Evolutionary conservation across 1,284 basidiomycete species (phyloP).

Genomic region (Apiotrichum porosum): DNA sequence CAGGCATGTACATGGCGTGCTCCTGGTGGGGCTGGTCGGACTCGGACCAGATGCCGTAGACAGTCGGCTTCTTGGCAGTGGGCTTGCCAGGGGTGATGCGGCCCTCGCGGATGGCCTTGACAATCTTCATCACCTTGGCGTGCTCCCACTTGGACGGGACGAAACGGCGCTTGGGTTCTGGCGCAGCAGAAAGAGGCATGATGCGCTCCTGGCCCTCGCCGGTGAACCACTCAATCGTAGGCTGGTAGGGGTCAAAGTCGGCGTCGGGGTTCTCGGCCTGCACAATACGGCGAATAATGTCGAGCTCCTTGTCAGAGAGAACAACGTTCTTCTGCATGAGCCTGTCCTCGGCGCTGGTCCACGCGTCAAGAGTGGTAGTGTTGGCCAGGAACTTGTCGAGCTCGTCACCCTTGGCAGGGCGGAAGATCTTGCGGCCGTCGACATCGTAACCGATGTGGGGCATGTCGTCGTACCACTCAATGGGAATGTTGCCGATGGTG

Average conservation of each 20-base stretch:
- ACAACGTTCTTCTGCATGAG: slow-evolving; percentile 79
- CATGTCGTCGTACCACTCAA: slow-evolving; percentile 99
- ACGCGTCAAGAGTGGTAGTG: slow-evolving; percentile 84
- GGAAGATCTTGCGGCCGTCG: slow-evolving; percentile 87
- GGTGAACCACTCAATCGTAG: slow-evolving; percentile 94
- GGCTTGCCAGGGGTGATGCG: slow-evolving; percentile 88
- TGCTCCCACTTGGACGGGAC: slow-evolving; percentile 99
- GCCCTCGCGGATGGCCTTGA: slow-evolving; percentile 93
- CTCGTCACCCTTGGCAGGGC: slow-evolving; percentile 93
- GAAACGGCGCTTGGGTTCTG: slow-evolving; percentile 95
- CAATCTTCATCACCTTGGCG: slow-evolving; percentile 99
- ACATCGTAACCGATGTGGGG: slow-evolving; percentile 99
- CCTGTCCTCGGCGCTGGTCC: slow-evolving; percentile 93
- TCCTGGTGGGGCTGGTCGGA: slow-evolving; percentile 63
- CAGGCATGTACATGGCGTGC: slow-evolving; percentile 73
- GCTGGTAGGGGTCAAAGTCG: slow-evolving; percentile 85
- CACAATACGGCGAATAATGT: slow-evolving; percentile 87
- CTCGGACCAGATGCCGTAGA: slow-evolving; percentile 85
- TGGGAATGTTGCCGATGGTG: slow-evolving; percentile 88
- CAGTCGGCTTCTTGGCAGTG: slow-evolving; percentile 60
- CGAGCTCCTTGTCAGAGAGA: slow-evolving; percentile 84
- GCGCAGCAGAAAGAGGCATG: slow-evolving; percentile 85
- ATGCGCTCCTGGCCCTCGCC: slow-evolving; percentile 89
- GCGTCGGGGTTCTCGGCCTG: slow-evolving; percentile 88
- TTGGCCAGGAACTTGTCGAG: slow-evolving; percentile 94